These are phyloP conservation scores for Phaeoacremonium minimum DNA, from an alignment of 2,329 filamentous ascomycete genomes.

Conservation along the genomic window DNA sequence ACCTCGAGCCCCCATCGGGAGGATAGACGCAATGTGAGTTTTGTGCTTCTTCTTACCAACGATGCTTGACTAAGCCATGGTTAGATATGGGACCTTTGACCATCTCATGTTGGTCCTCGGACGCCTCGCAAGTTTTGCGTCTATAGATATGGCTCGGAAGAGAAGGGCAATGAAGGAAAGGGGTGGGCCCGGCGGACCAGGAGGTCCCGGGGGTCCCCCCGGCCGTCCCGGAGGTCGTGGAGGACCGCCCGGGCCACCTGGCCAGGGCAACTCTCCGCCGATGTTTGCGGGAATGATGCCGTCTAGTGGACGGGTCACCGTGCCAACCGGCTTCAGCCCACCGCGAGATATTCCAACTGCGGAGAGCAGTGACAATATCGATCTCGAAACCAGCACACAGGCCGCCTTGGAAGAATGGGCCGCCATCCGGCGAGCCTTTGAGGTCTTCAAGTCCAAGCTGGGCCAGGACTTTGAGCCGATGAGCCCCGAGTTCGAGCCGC, in stretches of 20 bases:
- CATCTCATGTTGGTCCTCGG: slow-evolving; percentile 80
- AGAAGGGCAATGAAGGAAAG: slow-evolving; percentile 58
- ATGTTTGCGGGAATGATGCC: slow-evolving; percentile 55
- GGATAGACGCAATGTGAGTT: slow-evolving; percentile 65
- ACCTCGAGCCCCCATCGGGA: slow-evolving; percentile 75
- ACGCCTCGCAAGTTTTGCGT: slow-evolving; percentile 73
- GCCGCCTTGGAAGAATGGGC: slow-evolving; percentile 77
- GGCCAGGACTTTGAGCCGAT: slow-evolving; percentile 75
- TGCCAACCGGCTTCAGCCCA: slow-evolving; percentile 52
- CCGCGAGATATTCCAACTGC: slow-evolving; percentile 34
- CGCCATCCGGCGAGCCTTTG: slow-evolving; percentile 66
- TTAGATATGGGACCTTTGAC: slow-evolving; percentile 81
- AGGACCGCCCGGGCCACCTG: slow-evolving; percentile 13
- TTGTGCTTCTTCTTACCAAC: not conserved
- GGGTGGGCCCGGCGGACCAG: too few relatives aligned
- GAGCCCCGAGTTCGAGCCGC: slow-evolving; percentile 58
- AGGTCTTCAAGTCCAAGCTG: slow-evolving; percentile 59
- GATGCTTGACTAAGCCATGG: slow-evolving; percentile 14
- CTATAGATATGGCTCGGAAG: slow-evolving; percentile 75
- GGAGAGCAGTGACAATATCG: slow-evolving; percentile 43
- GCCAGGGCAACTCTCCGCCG: slow-evolving; percentile 29
- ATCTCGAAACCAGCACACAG: slow-evolving; percentile 61
- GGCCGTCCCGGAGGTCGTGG: slow-evolving; percentile 7
- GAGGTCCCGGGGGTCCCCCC: too few relatives aligned
- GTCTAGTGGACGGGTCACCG: slow-evolving; percentile 40